Base-by-base conservation (phyloP, 208 protist genomes). In the Entamoeba moshkovskii region DNA sequence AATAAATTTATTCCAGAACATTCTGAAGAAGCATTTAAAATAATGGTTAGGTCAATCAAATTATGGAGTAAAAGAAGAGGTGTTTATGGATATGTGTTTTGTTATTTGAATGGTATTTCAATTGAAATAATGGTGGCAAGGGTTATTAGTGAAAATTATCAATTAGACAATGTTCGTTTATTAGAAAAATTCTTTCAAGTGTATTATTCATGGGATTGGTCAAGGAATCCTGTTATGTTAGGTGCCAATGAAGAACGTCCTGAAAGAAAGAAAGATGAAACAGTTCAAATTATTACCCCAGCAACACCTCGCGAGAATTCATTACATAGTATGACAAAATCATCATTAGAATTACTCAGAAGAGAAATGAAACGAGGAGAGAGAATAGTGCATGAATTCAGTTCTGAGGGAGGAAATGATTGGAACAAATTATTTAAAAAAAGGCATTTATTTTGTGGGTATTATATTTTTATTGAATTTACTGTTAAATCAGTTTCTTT, bases 391-490 rank as follows among this genome's bases (percentile, higher is more conserved):
- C 18, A 85, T 42, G 59, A 38, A 38, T 85, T 42, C n/a, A 85
- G 33, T 2, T 42, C 29, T 85, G 59, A 85, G 25, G 59, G 59
- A 13, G 59, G 13, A 13, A 85, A 85, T 85, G 59, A 85, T 85
- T 85, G 59, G 59, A 29, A 15, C 13, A 29, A 42, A 11, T 85
- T 85, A 29, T 85, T 85, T 85, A 85, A 85, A 38, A 15, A 15
- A 38, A 85, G 59, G n/a, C 59, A 85, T 85, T 29, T 29, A 33
- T 85, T 85, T 22, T 85, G 59, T 85, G 59, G 59, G 5, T 85
- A 85, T 85, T 85, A 85, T 85, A 85, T 85, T 38, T 85, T 85
- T 85, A 38, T 85, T 38, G 59, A 85, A 38, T 85, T 85, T 85
- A 85, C 8, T 85, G 59, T 85, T 13, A 29, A 6, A 33, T 29